A percentile compares a stretch with the other conserved stretches of the same genome.
Evolutionary conservation across 768 basidiomycete species (phyloP).

Genomic region (Xerocomellus intermedius): DNA sequence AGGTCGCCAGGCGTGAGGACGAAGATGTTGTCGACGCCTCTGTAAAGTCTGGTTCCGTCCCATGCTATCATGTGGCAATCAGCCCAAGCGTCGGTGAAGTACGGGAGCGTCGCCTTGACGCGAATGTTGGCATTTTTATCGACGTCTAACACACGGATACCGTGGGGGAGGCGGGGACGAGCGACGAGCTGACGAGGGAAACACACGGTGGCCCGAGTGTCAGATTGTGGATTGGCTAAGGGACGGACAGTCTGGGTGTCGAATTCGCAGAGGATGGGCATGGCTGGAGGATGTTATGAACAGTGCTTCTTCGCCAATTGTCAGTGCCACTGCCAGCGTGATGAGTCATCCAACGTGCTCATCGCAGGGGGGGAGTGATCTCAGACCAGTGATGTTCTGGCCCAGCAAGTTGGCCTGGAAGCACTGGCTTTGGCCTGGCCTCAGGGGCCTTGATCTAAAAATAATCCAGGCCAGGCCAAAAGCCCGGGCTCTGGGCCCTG

Average conservation of each 20-base stretch:
- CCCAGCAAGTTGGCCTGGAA: no score
- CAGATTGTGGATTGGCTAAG: background rate
- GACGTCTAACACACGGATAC: constrained; percentile 11
- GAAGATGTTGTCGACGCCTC: no score
- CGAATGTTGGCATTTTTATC: constrained; percentile 9
- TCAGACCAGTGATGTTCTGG: no score
- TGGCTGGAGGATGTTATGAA: background rate
- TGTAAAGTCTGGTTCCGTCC: background rate
- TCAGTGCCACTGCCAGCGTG: no score
- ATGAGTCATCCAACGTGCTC: no score
- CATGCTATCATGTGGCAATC: background rate
- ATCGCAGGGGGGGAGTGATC: no score
- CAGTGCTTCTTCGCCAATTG: no score
- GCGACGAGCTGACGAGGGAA: constrained; percentile 16
- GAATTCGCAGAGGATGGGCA: constrained; percentile 17
- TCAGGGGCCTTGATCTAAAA: no score
- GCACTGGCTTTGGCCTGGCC: no score
- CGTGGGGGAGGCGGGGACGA: constrained; percentile 19
- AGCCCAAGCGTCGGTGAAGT: constrained; percentile 2
- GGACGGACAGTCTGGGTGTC: constrained; percentile 4
- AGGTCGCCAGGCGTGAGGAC: background rate
- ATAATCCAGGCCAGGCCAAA: no score
- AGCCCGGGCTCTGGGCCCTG: no score
- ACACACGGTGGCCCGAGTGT: constrained; percentile 6
- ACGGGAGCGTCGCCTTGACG: constrained; percentile 1